Conservation (phyloP, 768 basidiomycete genomes). For the Calocera viscosa region DNA sequence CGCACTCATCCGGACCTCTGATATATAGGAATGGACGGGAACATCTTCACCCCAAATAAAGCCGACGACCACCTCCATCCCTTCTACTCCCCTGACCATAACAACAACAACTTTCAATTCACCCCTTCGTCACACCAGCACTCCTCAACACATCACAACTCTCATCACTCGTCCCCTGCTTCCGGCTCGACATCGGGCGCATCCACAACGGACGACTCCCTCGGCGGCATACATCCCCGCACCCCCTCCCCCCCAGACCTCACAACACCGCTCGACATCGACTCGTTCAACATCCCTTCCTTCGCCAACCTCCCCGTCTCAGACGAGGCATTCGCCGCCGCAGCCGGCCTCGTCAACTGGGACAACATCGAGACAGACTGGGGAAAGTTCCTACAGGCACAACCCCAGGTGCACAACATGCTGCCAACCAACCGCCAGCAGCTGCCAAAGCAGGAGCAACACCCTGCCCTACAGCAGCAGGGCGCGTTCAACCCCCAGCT, state of each 20-base stretch:
- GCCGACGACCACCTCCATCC: neutral
- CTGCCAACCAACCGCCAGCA: neutral
- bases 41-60: neutral
- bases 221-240: neutral
- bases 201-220: neutral
- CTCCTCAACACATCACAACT: neutral
- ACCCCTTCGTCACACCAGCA: neutral
- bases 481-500: slow-evolving; percentile 6
- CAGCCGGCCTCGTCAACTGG: neutral
- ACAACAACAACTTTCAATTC: neutral
- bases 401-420: neutral
- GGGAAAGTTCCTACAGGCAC: neutral
- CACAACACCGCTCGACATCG: neutral
- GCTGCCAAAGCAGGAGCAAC: neutral
- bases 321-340: slow-evolving; percentile 5
- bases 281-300: neutral
- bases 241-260: neutral
- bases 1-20: neutral
- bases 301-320: neutral
- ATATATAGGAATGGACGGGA: neutral
- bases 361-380: neutral
- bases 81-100: neutral
- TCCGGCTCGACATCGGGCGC: neutral
- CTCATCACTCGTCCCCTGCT: neutral
- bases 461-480: neutral